These are phyloP conservation scores for Streptanthus diversifolius DNA, from an alignment of 345 rosid genomes.

Conservation along the genomic window DNA sequence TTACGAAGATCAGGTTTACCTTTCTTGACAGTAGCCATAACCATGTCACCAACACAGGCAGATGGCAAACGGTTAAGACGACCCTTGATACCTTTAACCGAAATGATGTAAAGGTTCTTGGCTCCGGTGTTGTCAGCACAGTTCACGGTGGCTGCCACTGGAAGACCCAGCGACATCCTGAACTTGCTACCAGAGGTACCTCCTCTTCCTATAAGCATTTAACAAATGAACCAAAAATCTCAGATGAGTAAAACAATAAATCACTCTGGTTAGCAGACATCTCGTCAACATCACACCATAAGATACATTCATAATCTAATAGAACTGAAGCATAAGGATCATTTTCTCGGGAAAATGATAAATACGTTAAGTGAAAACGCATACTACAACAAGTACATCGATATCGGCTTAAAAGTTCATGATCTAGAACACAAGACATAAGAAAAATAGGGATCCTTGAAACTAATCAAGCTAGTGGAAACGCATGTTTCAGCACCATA, in stretches of 20 bases:
- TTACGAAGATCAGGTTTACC: constrained; percentile 44
- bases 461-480: neutral
- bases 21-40: constrained; percentile 43
- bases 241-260: neutral
- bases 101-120: constrained; percentile 40
- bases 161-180: constrained; percentile 43
- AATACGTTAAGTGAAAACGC: neutral
- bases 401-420: neutral
- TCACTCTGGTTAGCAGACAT: neutral
- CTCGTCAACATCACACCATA: too few relatives aligned
- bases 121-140: constrained; percentile 44
- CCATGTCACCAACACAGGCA: constrained; percentile 43
- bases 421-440: neutral
- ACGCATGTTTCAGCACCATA: neutral
- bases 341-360: neutral
- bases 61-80: constrained; percentile 43
- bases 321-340: too few relatives aligned
- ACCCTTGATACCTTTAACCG: constrained; percentile 42
- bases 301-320: too few relatives aligned
- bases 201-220: constrained; percentile 30
- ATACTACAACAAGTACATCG: neutral
- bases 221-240: neutral
- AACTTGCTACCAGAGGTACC: constrained; percentile 44
- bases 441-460: neutral
- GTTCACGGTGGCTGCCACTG: constrained; percentile 43